Conservation (phyloP, 2,329 filamentous ascomycete species). For the Zalaria obscura region DNA sequence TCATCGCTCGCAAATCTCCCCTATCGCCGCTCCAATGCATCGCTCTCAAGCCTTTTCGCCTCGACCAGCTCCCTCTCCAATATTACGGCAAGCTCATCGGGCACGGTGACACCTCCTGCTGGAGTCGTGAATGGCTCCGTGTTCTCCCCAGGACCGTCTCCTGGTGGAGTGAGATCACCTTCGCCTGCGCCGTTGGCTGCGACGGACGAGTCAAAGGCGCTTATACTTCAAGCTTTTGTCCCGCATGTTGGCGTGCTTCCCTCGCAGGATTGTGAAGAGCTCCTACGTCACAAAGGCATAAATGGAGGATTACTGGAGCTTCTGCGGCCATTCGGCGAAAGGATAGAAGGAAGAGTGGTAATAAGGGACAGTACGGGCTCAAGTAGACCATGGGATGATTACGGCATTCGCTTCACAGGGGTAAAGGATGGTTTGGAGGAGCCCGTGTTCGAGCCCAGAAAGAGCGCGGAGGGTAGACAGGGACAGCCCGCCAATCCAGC, state of each 20-base stretch:
- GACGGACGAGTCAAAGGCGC: slow-evolving; percentile 40
- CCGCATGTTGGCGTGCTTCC: slow-evolving; percentile 78
- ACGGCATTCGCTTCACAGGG: slow-evolving; percentile 70
- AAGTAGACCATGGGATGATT: slow-evolving; percentile 76
- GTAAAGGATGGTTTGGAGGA: slow-evolving; percentile 42
- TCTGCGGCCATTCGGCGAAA: slow-evolving; percentile 81
- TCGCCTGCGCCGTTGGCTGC: slow-evolving; percentile 24
- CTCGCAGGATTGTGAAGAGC: slow-evolving; percentile 71
- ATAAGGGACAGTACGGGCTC: slow-evolving; percentile 81
- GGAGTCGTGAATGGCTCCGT: slow-evolving; percentile 22
- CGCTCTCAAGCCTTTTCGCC: slow-evolving; percentile 37
- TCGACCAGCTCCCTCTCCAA: slow-evolving; percentile 32
- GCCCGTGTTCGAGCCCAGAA: slow-evolving; percentile 15
- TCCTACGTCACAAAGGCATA: slow-evolving; percentile 76
- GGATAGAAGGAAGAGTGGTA: slow-evolving; percentile 72
- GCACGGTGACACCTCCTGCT: slow-evolving; percentile 26
- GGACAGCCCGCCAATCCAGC: slow-evolving; percentile 12
- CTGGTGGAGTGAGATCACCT: slow-evolving; percentile 23
- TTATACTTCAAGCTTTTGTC: slow-evolving; percentile 75
- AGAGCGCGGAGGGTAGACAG: slow-evolving; percentile 8
- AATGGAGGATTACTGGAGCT: slow-evolving; percentile 69
- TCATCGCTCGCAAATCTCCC: slow-evolving; percentile 45
- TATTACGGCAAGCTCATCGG: slow-evolving; percentile 24
- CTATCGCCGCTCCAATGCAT: slow-evolving; percentile 38
- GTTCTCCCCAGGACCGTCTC: slow-evolving; percentile 26